A percentile compares a stretch with the other conserved stretches of the same genome.
Evolutionary conservation across 495 filamentous ascomycete species (phyloP).

Genomic region (Pseudoneurospora amorphoporcata): DNA sequence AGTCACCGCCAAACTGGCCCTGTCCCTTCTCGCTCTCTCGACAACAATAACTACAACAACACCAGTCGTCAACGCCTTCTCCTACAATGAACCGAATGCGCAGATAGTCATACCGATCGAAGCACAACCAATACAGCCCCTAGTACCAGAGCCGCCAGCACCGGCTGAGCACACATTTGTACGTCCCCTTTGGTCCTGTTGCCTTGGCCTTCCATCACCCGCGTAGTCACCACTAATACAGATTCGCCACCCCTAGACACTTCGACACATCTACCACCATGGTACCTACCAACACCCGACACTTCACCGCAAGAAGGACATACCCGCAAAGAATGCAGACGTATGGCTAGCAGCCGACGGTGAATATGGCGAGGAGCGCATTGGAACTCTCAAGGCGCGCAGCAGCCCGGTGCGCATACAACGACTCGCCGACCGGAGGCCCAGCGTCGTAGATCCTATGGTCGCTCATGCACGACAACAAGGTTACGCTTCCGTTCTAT

Average conservation of each 20-base stretch:
- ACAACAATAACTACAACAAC: constrained; percentile 17
- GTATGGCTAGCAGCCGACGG: constrained; percentile 59
- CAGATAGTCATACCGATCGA: constrained; percentile 25
- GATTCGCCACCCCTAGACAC: constrained; percentile 39
- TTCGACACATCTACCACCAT: constrained; percentile 88
- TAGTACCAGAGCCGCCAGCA: constrained; percentile 28
- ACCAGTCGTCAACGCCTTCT: constrained; percentile 13
- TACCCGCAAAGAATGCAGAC: constrained; percentile 47
- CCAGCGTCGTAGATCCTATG: constrained; percentile 63
- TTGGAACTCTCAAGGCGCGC: constrained; percentile 39
- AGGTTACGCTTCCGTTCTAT: constrained; percentile 48
- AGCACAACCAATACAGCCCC: constrained; percentile 23
- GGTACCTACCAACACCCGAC: constrained; percentile 62
- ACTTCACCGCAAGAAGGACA: constrained; percentile 64
- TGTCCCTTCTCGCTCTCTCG: constrained; percentile 53
- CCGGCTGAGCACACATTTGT: constrained; percentile 42
- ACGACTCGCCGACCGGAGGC: constrained; percentile 68
- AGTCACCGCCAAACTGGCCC: constrained; percentile 48
- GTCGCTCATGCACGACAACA: constrained; percentile 54
- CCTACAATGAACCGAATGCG: constrained; percentile 7
- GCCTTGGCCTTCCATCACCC: constrained; percentile 4
- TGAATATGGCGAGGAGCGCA: constrained; percentile 36
- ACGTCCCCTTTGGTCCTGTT: constrained; percentile 9
- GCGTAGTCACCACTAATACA: background rate
- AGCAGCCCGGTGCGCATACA: constrained; percentile 59